phyloP scores from a whole-genome alignment of 768 basidiomycete species.

The Coprinellus micaceus region DNA sequence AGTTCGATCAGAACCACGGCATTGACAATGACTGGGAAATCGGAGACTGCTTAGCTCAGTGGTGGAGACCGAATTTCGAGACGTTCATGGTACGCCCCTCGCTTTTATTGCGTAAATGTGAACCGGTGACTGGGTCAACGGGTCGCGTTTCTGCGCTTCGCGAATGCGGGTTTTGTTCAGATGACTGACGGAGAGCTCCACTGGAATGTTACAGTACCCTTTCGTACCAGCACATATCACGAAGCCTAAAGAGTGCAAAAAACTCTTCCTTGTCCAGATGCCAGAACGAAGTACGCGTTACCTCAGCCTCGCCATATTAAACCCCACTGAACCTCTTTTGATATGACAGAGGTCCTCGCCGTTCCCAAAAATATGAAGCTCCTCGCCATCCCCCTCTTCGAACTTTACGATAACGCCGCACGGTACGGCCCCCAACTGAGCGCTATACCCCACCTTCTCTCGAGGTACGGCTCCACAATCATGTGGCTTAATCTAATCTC shows the following conservation, averaged over 20 bases:
- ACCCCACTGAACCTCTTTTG: neutral
- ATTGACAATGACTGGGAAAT: constrained; percentile 94
- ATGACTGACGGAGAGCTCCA: no score
- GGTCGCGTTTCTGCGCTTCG: no score
- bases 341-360: constrained; percentile 77
- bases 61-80: constrained; percentile 99
- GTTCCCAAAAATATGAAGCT: constrained; percentile 99
- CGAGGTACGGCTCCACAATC: constrained; percentile 47
- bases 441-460: constrained; percentile 89
- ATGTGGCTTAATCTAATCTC: neutral
- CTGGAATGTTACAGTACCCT: constrained; percentile 82
- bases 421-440: constrained; percentile 93
- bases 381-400: constrained; percentile 92
- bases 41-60: constrained; percentile 93
- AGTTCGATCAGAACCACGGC: constrained; percentile 73
- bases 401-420: constrained; percentile 96
- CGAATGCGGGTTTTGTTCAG: no score
- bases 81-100: constrained; percentile 84
- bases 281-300: constrained; percentile 79
- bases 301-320: neutral
- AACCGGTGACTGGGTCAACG: no score
- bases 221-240: constrained; percentile 95
- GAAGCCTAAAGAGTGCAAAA: constrained; percentile 98
- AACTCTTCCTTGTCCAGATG: constrained; percentile 92
- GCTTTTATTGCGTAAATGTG: neutral